These are phyloP conservation scores for Fimicolochytrium jonesii DNA, from an alignment of 192 early-diverging fungal genomes.

Conservation along the genomic window DNA sequence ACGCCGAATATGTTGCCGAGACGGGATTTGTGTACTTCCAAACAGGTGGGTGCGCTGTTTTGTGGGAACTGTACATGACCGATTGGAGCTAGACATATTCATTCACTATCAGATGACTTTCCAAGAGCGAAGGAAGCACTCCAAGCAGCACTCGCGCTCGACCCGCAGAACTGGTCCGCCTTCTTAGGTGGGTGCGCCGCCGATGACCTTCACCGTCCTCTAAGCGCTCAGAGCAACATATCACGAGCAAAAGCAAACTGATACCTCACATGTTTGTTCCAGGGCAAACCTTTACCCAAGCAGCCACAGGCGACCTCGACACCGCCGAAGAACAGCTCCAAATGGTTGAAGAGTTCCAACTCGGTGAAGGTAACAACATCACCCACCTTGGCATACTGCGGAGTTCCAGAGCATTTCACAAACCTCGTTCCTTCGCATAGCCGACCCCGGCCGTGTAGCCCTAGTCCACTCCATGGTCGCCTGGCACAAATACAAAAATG, in stretches of 20 bases:
- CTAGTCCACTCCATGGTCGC: slow-evolving; percentile 44
- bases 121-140: slow-evolving; percentile 17
- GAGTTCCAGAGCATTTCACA: not conserved
- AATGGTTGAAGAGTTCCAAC: slow-evolving; percentile 43
- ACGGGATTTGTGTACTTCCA: slow-evolving; percentile 37
- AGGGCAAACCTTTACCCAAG: slow-evolving; percentile 36
- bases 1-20: slow-evolving; percentile 34
- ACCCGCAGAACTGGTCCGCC: slow-evolving; percentile 37
- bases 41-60: slow-evolving; percentile 12
- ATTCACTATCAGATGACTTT: slow-evolving; percentile 14
- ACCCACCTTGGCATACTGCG: not conserved
- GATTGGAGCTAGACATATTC: not conserved
- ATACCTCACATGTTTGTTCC: slow-evolving; percentile 34
- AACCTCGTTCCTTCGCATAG: too few relatives aligned
- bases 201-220: too few relatives aligned
- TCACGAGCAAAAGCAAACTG: not conserved
- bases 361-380: slow-evolving; percentile 32
- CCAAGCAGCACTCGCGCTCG: slow-evolving; percentile 18
- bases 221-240: too few relatives aligned
- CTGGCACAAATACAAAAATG: slow-evolving; percentile 37
- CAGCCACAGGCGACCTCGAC: slow-evolving; percentile 31
- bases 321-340: slow-evolving; percentile 55
- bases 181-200: too few relatives aligned
- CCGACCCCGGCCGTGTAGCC: too few relatives aligned
- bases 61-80: not conserved